Evolutionary conservation across 345 rosid genomes (phyloP).

Genomic region (Firmiana major): DNA sequence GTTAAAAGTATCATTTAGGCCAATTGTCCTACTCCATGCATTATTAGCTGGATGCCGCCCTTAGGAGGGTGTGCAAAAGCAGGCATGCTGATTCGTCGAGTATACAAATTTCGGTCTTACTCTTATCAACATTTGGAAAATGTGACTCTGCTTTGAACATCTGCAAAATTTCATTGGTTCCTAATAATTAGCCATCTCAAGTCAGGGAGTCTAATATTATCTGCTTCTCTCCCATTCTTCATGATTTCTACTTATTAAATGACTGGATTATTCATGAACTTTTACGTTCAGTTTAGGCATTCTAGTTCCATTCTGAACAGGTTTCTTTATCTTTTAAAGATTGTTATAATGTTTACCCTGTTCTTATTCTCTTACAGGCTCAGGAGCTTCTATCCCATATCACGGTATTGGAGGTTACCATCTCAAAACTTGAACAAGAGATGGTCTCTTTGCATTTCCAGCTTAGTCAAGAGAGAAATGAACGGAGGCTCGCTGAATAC

Average conservation of each 20-base stretch:
- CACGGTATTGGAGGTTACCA: conserved; percentile 56
- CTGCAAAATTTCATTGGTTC: neutral
- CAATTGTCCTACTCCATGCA: neutral
- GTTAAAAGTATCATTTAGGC: neutral
- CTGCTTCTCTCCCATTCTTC: neutral
- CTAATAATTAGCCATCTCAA: neutral
- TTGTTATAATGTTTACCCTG: conserved; percentile 6
- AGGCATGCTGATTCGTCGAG: neutral
- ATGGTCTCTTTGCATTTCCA: conserved; percentile 83
- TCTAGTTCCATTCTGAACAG: neutral
- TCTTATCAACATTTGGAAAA: neutral
- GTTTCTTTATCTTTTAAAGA: neutral
- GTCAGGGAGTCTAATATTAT: neutral
- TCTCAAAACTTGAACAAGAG: conserved; percentile 75
- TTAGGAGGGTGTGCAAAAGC: neutral
- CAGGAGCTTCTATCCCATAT: conserved; percentile 71
- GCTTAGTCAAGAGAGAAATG: conserved; percentile 91
- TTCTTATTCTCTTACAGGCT: conserved; percentile 39
- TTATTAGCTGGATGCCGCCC: neutral
- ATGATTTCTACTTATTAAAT: neutral
- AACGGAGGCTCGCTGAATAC: conserved; percentile 78
- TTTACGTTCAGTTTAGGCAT: neutral
- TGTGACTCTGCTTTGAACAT: neutral
- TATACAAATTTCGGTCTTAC: neutral
- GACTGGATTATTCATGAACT: neutral